Percentiles rank a stretch among this genome's conserved stretches.
These are phyloP conservation scores for Plasmodium malariae DNA, from an alignment of 169 alveolate genomes.

Conservation along the genomic window DNA sequence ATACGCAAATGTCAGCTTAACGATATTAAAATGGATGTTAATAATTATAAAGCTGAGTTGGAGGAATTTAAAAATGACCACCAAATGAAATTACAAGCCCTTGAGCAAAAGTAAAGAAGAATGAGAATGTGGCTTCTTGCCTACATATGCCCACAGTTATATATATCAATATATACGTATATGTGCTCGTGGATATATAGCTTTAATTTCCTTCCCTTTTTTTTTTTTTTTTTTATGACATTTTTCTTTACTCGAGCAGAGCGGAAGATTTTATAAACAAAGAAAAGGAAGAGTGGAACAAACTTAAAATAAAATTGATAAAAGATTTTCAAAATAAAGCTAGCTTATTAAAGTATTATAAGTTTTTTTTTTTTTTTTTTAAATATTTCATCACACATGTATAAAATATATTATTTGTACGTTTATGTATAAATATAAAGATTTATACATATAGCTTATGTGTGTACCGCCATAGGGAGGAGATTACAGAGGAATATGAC, in stretches of 20 bases:
- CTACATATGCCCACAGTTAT: not conserved
- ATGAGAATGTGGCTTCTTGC: not conserved
- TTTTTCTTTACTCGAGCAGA: not conserved
- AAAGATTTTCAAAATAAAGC: constrained; percentile 66
- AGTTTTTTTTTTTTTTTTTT: not conserved
- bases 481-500: constrained; percentile 58
- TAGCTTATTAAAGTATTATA: constrained; percentile 44
- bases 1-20: constrained; percentile 30
- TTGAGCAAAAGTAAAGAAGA: constrained; percentile 50
- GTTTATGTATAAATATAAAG: constrained; percentile 5
- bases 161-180: not conserved
- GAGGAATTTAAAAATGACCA: constrained; percentile 70
- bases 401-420: not conserved
- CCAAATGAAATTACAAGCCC: constrained; percentile 34
- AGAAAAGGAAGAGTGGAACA: constrained; percentile 73
- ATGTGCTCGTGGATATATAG: not conserved
- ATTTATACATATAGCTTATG: not conserved
- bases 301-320: constrained; percentile 50
- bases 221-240: too few relatives aligned
- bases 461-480: constrained; percentile 31
- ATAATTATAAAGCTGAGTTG: constrained; percentile 58
- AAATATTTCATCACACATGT: not conserved
- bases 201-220: not conserved
- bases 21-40: constrained; percentile 48
- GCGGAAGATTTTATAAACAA: constrained; percentile 66